Base-by-base conservation (phyloP, 2,329 filamentous ascomycete species). In the Fusarium neocosmosporiellum region DNA sequence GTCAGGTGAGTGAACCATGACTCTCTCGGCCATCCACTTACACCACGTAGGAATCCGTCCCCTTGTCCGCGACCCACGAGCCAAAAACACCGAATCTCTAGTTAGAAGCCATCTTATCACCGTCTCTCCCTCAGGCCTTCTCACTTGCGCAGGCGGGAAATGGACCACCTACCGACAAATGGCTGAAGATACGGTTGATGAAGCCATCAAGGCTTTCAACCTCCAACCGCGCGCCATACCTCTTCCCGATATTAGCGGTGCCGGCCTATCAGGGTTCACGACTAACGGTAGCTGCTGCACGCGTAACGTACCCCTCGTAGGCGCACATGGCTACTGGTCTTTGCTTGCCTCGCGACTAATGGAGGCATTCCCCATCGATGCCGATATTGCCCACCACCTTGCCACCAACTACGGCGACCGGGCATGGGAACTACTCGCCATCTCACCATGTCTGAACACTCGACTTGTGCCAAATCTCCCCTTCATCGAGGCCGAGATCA, bases 141-240 rank as follows among this genome's bases (percentile, higher is more conserved):
- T 96, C 74, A 96, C 93, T 59, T 94, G 93, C 81, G 93, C 93
- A 36, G 93, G 93, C 75, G 93, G 93, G 70, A 96, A 96, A 84
- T 96, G 93, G 93, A 96, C 93, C 7, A 96, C 93, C 13, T 96
- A 96, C 84, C 92, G 93, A 63, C 92, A 95, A 80, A 96, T 96
- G 94, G 92, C 94, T 60, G 92, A 96, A 81, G 93, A 96, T 77
- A 92, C 93, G 55, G 93, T 96, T 69, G 93, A 96, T 78, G 91
- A 94, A 78, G 93, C 93, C 31, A 88, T 95, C 82, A 85, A 87
- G 70, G 85, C 88, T 59, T 95, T 94, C 80, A 80, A 84, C 41
- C 86, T 95, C 31, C 81, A 85, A 59, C 84, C 92, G 7, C 81
- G 82, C 10, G 81, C 87, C 27, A 78, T 91, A 16, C 66, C 83